These are phyloP conservation scores for Pseudozyma pruni DNA, from an alignment of 1,284 basidiomycete genomes.

Conservation along the genomic window DNA sequence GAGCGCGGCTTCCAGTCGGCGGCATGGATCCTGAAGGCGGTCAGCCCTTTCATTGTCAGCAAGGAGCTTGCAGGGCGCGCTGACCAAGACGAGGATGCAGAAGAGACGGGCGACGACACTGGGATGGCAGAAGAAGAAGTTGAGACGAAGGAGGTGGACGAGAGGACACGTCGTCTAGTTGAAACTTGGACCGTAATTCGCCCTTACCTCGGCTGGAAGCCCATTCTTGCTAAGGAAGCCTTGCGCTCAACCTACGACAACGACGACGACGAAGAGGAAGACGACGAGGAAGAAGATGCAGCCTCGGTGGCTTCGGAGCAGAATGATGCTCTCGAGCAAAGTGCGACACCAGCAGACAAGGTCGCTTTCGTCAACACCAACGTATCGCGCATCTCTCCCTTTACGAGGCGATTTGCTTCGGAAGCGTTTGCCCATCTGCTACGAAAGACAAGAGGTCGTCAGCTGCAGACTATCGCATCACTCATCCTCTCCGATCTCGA, in stretches of 20 bases:
- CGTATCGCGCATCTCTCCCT: conserved; percentile 44
- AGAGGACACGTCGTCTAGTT: conserved; percentile 32
- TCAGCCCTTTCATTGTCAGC: conserved; percentile 58
- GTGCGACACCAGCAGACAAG: neutral
- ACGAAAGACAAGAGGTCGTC: conserved; percentile 54
- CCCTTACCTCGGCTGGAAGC: conserved; percentile 57
- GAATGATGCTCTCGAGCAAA: neutral
- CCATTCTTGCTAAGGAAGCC: conserved; percentile 16
- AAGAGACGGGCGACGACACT: conserved; percentile 1
- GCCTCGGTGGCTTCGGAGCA: conserved; percentile 1
- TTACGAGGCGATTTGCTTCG: conserved; percentile 63
- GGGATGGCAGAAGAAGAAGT: conserved; percentile 26
- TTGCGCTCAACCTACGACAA: conserved; percentile 1
- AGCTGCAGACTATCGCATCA: conserved; percentile 47
- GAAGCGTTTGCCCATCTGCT: conserved; percentile 66
- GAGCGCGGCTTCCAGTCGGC: conserved; percentile 63
- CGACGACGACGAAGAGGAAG: conserved; percentile 14
- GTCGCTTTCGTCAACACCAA: conserved; percentile 32
- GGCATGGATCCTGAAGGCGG: conserved; percentile 60
- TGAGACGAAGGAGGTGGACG: conserved; percentile 40
- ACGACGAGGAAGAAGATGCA: conserved; percentile 13
- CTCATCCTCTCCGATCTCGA: conserved; percentile 53
- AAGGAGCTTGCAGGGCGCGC: conserved; percentile 12
- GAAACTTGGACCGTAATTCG: conserved; percentile 56
- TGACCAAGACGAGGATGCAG: conserved; percentile 8